phyloP scores from a whole-genome alignment of 2,329 filamentous ascomycete species.

The Lasiodiplodia sp. region DNA sequence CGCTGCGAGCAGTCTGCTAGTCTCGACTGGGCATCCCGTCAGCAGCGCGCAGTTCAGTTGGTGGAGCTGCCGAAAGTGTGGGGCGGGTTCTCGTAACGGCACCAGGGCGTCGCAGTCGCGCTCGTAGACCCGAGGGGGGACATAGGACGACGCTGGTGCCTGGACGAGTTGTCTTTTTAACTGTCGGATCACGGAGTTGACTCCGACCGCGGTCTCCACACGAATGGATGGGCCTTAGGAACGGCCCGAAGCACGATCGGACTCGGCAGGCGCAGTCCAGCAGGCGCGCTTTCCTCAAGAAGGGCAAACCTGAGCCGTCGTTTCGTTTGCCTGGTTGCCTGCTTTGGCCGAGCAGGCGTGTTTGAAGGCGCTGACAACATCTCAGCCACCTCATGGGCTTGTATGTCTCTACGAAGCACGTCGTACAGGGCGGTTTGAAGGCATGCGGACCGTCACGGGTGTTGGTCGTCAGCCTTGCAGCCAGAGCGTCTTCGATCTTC shows the following conservation, averaged over 20 bases:
- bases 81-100: neutral
- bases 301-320: neutral
- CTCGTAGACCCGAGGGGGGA: neutral
- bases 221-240: neutral
- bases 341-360: neutral
- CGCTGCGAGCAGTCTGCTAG: constrained; percentile 1
- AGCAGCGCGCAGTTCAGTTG: neutral
- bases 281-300: neutral
- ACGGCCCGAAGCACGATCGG: constrained; percentile 6
- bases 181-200: neutral
- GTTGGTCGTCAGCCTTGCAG: neutral
- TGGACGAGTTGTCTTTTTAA: neutral
- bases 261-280: neutral
- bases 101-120: neutral
- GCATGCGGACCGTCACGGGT: neutral
- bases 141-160: neutral
- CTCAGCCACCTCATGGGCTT: neutral
- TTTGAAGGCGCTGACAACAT: neutral
- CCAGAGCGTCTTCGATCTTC: neutral
- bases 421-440: neutral
- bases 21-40: constrained; percentile 11
- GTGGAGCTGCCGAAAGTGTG: neutral
- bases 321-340: constrained; percentile 9
- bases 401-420: neutral
- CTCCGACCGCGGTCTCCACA: neutral